Percentiles rank a stretch among this genome's conserved stretches.
Conservation (phyloP, 129 eudicot genomes). For the Flaveria trinervia region DNA sequence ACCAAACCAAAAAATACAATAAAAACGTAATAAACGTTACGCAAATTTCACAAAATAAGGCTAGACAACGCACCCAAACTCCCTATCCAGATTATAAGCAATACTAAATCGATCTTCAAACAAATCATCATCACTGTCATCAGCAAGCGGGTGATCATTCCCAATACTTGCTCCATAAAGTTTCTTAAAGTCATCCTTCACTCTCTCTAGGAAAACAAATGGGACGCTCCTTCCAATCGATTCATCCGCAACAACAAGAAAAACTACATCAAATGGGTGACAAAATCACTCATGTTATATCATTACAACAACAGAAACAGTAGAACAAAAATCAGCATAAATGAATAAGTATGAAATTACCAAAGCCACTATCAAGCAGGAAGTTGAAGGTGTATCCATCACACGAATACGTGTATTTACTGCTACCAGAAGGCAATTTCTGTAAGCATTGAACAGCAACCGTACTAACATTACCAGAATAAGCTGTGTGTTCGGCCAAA, state of each 20-base stretch:
- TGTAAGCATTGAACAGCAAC: slow-evolving; percentile 99
- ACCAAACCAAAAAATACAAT: slow-evolving; percentile 16
- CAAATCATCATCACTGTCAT: slow-evolving; percentile 77
- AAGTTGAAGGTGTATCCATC: slow-evolving; percentile 99
- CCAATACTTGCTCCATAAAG: slow-evolving; percentile 78
- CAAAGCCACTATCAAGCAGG: slow-evolving; percentile 83
- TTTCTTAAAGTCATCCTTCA: slow-evolving; percentile 86
- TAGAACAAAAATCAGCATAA: too few species aligned
- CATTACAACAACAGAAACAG: slow-evolving; percentile 11
- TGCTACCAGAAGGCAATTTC: slow-evolving; percentile 83
- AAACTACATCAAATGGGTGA: slow-evolving; percentile 50
- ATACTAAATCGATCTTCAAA: slow-evolving; percentile 96
- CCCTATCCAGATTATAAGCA: slow-evolving; percentile 97
- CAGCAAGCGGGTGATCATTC: slow-evolving; percentile 83
- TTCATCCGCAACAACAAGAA: slow-evolving; percentile 98
- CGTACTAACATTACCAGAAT: slow-evolving; percentile 97
- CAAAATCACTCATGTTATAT: slow-evolving; percentile 9
- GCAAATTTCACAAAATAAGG: neutral
- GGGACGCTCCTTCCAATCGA: slow-evolving; percentile 81
- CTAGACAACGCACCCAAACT: slow-evolving; percentile 75
- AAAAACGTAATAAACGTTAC: neutral
- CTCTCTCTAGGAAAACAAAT: slow-evolving; percentile 91
- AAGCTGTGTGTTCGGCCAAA: slow-evolving; percentile 93
- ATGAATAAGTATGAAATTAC: slow-evolving; percentile 38
- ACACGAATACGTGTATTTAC: slow-evolving; percentile 89